These are phyloP conservation scores for Mycosarcoma mackinlayi DNA, from an alignment of 1,284 basidiomycete species.

Conservation along the genomic window DNA sequence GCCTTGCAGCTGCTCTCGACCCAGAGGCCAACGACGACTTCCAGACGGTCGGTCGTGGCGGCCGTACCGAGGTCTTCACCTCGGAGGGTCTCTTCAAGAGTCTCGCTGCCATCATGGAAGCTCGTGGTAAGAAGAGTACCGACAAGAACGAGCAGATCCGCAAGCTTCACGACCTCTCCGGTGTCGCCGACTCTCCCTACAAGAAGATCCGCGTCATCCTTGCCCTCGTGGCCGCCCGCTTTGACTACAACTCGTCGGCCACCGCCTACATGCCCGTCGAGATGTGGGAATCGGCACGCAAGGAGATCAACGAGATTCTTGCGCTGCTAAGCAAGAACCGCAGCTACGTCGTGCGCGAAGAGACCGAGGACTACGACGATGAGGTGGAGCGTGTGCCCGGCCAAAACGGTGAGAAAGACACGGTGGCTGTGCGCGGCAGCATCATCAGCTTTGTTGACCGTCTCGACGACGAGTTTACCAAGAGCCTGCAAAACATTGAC, in stretches of 20 bases:
- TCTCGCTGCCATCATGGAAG: conserved; percentile 89
- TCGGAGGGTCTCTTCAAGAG: conserved; percentile 93
- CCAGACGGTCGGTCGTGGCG: conserved; percentile 90
- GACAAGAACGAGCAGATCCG: conserved; percentile 94
- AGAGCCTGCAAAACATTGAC: conserved; percentile 96
- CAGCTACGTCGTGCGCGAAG: conserved; percentile 81
- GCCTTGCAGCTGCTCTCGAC: conserved; percentile 58
- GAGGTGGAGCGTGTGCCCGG: conserved; percentile 83
- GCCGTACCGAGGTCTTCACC: conserved; percentile 84
- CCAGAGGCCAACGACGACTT: conserved; percentile 78
- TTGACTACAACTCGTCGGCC: conserved; percentile 94
- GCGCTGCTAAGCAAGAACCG: conserved; percentile 79
- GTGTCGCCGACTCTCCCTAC: conserved; percentile 83
- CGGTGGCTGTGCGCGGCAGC: conserved; percentile 64
- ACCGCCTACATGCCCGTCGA: conserved; percentile 90
- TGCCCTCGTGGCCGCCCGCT: conserved; percentile 90
- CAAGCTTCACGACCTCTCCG: conserved; percentile 87
- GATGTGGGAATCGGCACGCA: conserved; percentile 86
- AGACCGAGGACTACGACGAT: conserved; percentile 93
- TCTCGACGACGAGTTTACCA: conserved; percentile 97
- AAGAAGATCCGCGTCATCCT: conserved; percentile 94
- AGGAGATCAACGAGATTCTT: conserved; percentile 88
- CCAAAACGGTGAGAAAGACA: conserved; percentile 66
- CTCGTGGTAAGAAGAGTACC: conserved; percentile 96
- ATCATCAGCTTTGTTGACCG: conserved; percentile 82